A percentile compares a stretch with the other conserved stretches of the same genome.
These are phyloP conservation scores for Penicillium sp. DNA, from an alignment of 2,329 filamentous ascomycete species.

Conservation along the genomic window DNA sequence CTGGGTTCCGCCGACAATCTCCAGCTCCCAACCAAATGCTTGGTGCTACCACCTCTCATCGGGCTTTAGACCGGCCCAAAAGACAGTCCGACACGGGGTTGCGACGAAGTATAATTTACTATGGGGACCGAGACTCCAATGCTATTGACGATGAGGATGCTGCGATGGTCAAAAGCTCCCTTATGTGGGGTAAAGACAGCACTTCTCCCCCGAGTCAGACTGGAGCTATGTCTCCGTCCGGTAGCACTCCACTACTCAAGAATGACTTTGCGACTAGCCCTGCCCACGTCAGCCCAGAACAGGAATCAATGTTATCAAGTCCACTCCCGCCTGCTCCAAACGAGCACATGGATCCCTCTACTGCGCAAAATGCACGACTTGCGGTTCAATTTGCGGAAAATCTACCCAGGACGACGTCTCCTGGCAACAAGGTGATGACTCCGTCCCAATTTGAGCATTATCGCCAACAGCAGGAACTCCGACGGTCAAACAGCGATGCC, in stretches of 20 bases:
- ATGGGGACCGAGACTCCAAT: slow-evolving; percentile 25
- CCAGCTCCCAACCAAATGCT: slow-evolving; percentile 25
- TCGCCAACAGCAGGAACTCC: slow-evolving; percentile 66
- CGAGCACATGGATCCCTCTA: slow-evolving; percentile 30
- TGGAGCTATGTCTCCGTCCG: slow-evolving; percentile 23
- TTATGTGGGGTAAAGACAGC: slow-evolving; percentile 28
- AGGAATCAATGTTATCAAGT: slow-evolving; percentile 15
- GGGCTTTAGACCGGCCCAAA: slow-evolving; percentile 30
- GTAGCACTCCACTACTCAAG: slow-evolving; percentile 30
- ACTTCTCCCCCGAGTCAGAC: slow-evolving; percentile 25
- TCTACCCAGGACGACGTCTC: slow-evolving; percentile 34
- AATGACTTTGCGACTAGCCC: slow-evolving; percentile 16
- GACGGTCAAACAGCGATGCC: slow-evolving; percentile 54
- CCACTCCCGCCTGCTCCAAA: slow-evolving; percentile 11
- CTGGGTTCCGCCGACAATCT: slow-evolving; percentile 17
- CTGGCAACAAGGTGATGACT: slow-evolving; percentile 79
- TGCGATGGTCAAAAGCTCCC: slow-evolving; percentile 36
- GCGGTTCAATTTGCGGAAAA: slow-evolving; percentile 47
- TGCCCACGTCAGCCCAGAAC: slow-evolving; percentile 10
- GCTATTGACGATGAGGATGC: slow-evolving; percentile 42
- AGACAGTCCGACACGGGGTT: slow-evolving; percentile 26
- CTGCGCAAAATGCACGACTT: slow-evolving; percentile 46
- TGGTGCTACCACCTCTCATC: slow-evolving; percentile 32
- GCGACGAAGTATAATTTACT: slow-evolving; percentile 33
- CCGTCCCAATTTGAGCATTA: slow-evolving; percentile 83